Conservation (phyloP, 2,329 filamentous ascomycete genomes). For the Tolypocladium ovalisporum region DNA sequence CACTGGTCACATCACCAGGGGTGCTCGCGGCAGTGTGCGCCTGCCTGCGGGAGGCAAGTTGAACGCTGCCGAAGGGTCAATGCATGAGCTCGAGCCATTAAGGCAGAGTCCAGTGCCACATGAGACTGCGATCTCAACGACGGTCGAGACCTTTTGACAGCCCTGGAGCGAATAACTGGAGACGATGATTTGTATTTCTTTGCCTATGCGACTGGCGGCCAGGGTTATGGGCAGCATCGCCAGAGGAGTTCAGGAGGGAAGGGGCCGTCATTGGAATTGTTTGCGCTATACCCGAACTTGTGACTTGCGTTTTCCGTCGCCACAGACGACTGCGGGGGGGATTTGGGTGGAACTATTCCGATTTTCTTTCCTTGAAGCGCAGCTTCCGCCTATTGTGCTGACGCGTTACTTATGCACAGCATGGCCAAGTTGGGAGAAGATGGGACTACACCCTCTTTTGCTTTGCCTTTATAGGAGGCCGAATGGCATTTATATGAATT, state of each 20-base stretch:
- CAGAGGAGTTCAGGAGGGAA: conserved; percentile 7
- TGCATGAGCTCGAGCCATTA: conserved; percentile 26
- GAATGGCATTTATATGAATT: not conserved
- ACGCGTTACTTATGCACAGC: conserved; percentile 2
- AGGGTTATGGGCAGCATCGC: not conserved
- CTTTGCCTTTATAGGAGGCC: not conserved
- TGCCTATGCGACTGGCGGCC: not conserved
- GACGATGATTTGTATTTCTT: not conserved
- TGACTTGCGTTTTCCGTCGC: not conserved
- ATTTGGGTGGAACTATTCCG: not conserved
- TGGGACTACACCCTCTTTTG: not conserved
- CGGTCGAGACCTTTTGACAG: conserved; percentile 15
- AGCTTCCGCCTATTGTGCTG: not conserved
- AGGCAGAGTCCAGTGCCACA: conserved; percentile 23
- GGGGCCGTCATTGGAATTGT: conserved; percentile 3
- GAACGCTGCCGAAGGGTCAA: conserved; percentile 21
- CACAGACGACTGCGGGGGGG: not conserved
- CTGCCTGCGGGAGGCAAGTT: conserved; percentile 36
- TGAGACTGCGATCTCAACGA: conserved; percentile 10
- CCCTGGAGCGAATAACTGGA: not conserved
- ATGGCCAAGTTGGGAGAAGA: not conserved
- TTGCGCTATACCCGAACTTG: conserved; percentile 6
- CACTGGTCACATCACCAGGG: conserved; percentile 58
- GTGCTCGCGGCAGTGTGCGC: conserved; percentile 55
- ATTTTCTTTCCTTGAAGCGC: not conserved